Base-by-base conservation (phyloP, 306 rosid species). In the Castanea crenata region DNA sequence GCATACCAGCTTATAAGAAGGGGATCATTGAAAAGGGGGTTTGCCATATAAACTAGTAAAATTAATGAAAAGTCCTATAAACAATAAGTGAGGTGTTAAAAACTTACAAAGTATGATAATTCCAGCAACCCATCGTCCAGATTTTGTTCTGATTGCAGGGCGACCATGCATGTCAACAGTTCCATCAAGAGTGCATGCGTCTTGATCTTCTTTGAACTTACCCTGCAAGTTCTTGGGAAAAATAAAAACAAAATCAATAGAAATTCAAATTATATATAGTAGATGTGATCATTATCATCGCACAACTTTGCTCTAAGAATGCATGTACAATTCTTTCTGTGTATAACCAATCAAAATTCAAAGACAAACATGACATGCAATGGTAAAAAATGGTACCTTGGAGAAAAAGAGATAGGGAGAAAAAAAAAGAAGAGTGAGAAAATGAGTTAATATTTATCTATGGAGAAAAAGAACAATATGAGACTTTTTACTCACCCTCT, bases 81-180 rank as follows among this genome's bases (percentile, higher is more conserved):
- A 29, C 23, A 29, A 16, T 6, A 5, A 21, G 18, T 5, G 25
- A 67, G 38, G 58, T 23, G 12, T 41, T 41, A 41, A 41, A 8
- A 41, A 41, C 94, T 90, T 93, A 96, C 99, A 80, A 67, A 96
- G 98, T 67, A 96, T 83, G 88, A 93, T 91, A 59, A 64, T 91
- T 85, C 90, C 99, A 72, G 98, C 99, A 79, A 83, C 77, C 99
- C 99, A 93, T 85, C 89, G 78, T 69, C 99, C 99, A 34, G 99
- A 89, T 88, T 91, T 90, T 68, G 80, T 73, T 83, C 91, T 85
- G 77, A 93, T 91, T 63, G 99, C 99, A 19, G 97, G 96, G 29
- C 81, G 88, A 71, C 93, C 94, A 69, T 91, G 91, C 90, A 86
- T 83, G 79, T 90, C 97, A 69, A 96, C 90, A 44, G 87, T 90